Percentiles rank a stretch among this genome's conserved stretches.
These are phyloP conservation scores for Oenanthe sinensis DNA, from an alignment of 129 eudicot genomes.

Conservation along the genomic window DNA sequence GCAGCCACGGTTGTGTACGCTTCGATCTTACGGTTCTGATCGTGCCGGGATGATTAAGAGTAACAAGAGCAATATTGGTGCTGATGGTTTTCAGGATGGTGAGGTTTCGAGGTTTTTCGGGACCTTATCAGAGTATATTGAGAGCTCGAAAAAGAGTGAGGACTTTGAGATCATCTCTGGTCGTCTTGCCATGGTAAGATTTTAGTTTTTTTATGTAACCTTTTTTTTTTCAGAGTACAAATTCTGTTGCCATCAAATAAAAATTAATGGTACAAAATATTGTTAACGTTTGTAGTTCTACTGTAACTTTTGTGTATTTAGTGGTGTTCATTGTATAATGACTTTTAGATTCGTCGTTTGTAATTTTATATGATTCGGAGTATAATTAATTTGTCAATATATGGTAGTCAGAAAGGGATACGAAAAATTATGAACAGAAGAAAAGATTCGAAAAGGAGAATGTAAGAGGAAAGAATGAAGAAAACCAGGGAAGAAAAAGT, in stretches of 20 bases:
- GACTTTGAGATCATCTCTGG: constrained; percentile 86
- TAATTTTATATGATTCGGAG: no score
- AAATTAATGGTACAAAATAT: no score
- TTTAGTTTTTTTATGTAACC: background rate
- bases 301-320: background rate
- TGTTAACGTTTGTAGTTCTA: no score
- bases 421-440: background rate
- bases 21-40: constrained; percentile 66
- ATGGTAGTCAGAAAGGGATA: no score
- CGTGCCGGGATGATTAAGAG: constrained; percentile 40
- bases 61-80: constrained; percentile 9
- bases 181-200: constrained; percentile 86
- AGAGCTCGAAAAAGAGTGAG: constrained; percentile 78
- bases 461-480: no score
- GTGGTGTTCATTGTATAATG: background rate
- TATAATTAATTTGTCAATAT: no score
- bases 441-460: background rate
- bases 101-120: constrained; percentile 63
- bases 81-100: constrained; percentile 18
- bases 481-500: no score
- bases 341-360: no score
- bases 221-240: background rate
- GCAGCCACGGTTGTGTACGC: constrained; percentile 85
- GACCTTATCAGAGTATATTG: constrained; percentile 64
- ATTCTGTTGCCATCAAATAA: background rate